Conservation (phyloP, 2,329 filamentous ascomycete genomes). For the Clarireedia paspali region DNA sequence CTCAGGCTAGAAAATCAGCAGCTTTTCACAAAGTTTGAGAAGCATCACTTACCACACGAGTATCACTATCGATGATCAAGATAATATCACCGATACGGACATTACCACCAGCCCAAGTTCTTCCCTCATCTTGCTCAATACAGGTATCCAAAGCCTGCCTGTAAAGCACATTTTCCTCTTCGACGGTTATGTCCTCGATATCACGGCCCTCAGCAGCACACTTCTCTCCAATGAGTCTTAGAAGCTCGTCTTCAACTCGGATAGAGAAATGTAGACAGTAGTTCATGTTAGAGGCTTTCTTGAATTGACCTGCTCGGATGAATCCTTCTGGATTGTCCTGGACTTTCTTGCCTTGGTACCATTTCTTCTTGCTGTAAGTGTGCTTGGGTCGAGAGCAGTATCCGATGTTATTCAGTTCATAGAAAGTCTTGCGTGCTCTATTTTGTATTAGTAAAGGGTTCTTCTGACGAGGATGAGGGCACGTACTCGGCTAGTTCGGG, state of each 20-base stretch:
- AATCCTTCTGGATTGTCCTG: slow-evolving; percentile 31
- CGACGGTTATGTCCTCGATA: slow-evolving; percentile 12
- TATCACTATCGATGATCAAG: slow-evolving; percentile 62
- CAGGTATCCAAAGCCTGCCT: slow-evolving; percentile 41
- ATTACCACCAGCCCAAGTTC: slow-evolving; percentile 52
- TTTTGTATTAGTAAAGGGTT: no score
- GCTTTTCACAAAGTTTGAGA: neutral
- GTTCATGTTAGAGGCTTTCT: slow-evolving; percentile 73
- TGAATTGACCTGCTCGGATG: slow-evolving; percentile 56
- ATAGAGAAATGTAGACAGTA: slow-evolving; percentile 38
- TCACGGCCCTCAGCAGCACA: slow-evolving; percentile 2
- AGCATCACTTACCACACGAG: slow-evolving; percentile 37
- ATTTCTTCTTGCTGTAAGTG: slow-evolving; percentile 9
- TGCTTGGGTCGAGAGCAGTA: slow-evolving; percentile 44
- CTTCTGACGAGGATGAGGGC: no score
- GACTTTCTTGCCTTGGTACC: slow-evolving; percentile 9
- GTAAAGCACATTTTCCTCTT: slow-evolving; percentile 40
- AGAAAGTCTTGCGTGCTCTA: slow-evolving; percentile 44
- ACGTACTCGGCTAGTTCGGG: slow-evolving; percentile 19
- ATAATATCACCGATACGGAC: slow-evolving; percentile 57
- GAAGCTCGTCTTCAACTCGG: slow-evolving; percentile 39
- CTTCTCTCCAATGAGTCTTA: slow-evolving; percentile 8
- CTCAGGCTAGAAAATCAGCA: slow-evolving; percentile 8
- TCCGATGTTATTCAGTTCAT: slow-evolving; percentile 48
- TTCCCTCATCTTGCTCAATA: slow-evolving; percentile 40